Base-by-base conservation (phyloP, 495 filamentous ascomycete genomes). In the Neurospora tetrasperma region DNA sequence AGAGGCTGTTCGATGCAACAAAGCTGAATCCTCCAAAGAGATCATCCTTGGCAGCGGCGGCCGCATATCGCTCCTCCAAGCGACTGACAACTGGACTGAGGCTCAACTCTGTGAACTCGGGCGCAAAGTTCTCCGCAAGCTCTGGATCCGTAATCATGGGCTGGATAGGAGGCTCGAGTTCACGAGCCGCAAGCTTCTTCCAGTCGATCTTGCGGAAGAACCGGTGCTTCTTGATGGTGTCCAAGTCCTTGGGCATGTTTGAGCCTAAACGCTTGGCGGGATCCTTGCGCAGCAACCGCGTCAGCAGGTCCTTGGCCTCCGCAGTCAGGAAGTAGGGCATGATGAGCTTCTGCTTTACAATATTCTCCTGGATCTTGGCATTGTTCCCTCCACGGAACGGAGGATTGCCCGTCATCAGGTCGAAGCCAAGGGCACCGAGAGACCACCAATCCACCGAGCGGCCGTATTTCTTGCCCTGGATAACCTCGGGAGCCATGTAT, bases 371-470 rank as follows among this genome's bases (percentile, higher is more conserved):
- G 68, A 97, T 94, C 83, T 97, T 98, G 73, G 92, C 87, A 77
- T 96, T 88, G 83, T 97, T 98, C 82, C 90, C 90, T 40, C 92
- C 96, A 71, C 88, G 88, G 85, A 98, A 99, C 2, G 96, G 96
- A 2, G 94, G 93, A 9, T 87, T 86, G 42, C 96, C 96, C 12
- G 94, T 97, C 78, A 99, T 88, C 18, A 99, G 88, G 80, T 99
- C 96, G 80, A 89, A 95, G 66, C 93, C 94, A 43, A 99, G 85
- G 23, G 94, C 93, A 35, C 96, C 96, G 41, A 99, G 90, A 5
- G 94, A 96, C 96, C 96, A 99, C 94, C 94, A 99, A 84, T 99
- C 96, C 43, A 97, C 96, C 18, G 93, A 90, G 80, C 93, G 93
- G 79, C 94, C 94, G 80, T 99, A 99, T 75, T 89, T 89, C 74